Percentiles rank a stretch among this genome's conserved stretches.
phyloP scores from a whole-genome alignment of 306 rosid genomes.

The Vicia villosa region DNA sequence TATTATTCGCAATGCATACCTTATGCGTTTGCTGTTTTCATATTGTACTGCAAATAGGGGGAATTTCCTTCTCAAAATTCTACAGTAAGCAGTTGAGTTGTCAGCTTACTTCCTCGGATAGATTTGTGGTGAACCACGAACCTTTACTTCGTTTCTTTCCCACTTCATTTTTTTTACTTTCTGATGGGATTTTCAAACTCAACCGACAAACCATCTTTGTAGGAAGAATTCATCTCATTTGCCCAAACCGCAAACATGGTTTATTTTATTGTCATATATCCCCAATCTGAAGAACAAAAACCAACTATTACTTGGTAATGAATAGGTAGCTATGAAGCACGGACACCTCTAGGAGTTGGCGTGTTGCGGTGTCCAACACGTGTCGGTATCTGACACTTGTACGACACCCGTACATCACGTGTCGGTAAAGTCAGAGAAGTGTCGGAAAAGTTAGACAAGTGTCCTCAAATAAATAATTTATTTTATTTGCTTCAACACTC shows the following conservation, averaged over 20 bases:
- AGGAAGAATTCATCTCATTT: conserved; percentile 10
- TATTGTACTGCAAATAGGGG: neutral
- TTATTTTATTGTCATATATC: conserved; percentile 1
- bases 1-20: neutral
- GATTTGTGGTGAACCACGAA: conserved; percentile 17
- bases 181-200: conserved; percentile 7
- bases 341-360: no score
- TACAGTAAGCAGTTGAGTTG: neutral
- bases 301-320: neutral
- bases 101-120: neutral
- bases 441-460: no score
- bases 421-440: no score
- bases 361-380: no score
- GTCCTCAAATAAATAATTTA: no score
- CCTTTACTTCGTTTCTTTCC: neutral
- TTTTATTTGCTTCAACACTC: no score
- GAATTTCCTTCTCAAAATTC: neutral
- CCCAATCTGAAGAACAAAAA: conserved; percentile 3
- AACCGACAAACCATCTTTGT: neutral
- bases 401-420: no score
- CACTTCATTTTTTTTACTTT: neutral
- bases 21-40: conserved; percentile 25
- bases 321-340: no score
- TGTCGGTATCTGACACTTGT: no score
- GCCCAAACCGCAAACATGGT: neutral